Evolutionary conservation across 345 rosid species (phyloP).

Genomic region (Limnanthes douglasii): DNA sequence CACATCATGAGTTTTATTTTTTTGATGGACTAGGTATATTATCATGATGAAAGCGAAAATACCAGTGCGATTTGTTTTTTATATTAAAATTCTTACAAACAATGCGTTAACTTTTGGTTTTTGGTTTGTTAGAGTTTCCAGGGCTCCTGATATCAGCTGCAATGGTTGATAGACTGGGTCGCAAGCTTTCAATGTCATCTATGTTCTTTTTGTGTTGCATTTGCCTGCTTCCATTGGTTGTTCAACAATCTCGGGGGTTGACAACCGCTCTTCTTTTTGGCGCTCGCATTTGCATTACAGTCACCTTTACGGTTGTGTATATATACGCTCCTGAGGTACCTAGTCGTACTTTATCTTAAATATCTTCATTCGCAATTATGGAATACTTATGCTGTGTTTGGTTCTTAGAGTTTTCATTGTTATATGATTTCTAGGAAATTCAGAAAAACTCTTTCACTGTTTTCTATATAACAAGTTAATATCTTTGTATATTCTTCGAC

Average conservation of each 20-base stretch:
- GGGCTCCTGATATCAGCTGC: constrained; percentile 72
- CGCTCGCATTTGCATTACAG: constrained; percentile 77
- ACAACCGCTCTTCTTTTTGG: constrained; percentile 69
- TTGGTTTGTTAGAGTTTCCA: constrained; percentile 44
- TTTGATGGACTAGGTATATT: not conserved
- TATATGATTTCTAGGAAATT: no score
- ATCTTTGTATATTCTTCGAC: no score
- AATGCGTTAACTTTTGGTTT: not conserved
- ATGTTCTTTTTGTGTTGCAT: constrained; percentile 62
- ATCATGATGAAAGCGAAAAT: not conserved
- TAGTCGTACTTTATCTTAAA: not conserved
- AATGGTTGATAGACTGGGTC: constrained; percentile 66
- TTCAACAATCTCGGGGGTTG: constrained; percentile 38
- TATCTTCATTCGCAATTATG: not conserved
- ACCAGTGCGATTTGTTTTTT: no score
- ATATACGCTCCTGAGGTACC: constrained; percentile 89
- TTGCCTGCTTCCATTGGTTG: constrained; percentile 61
- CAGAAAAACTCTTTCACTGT: not conserved
- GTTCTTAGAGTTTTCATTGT: no score
- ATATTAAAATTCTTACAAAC: not conserved
- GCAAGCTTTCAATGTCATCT: constrained; percentile 67
- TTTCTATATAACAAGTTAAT: no score
- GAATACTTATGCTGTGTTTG: constrained; percentile 1
- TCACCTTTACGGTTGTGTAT: constrained; percentile 51
- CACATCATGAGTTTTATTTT: not conserved